Evolutionary conservation across 306 rosid species (phyloP).

Genomic region (Vigna radiata): DNA sequence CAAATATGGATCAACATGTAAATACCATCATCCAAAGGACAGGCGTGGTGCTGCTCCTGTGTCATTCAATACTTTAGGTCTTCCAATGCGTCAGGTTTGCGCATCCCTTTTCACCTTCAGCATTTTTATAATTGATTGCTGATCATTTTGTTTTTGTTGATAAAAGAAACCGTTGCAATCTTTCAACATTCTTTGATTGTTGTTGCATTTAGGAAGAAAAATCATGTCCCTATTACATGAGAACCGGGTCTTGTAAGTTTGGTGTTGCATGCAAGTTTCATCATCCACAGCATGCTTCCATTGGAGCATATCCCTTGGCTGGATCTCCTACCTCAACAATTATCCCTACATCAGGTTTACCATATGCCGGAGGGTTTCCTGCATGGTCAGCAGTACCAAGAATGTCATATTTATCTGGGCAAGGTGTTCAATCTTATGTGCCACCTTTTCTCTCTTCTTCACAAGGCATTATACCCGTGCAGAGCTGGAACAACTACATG

Average conservation of each 20-base stretch:
- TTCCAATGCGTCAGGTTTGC: conserved; percentile 91
- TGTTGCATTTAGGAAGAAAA: conserved; percentile 74
- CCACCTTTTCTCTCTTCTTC: conserved; percentile 77
- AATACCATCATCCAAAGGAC: conserved; percentile 96
- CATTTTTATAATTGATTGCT: conserved; percentile 16
- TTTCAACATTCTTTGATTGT: conserved; percentile 9
- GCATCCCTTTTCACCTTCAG: conserved; percentile 1
- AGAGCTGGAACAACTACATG: conserved; percentile 85
- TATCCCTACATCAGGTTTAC: conserved; percentile 66
- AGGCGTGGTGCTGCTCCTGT: conserved; percentile 96
- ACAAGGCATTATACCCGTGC: conserved; percentile 71
- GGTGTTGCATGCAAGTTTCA: conserved; percentile 96
- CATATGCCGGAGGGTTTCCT: conserved; percentile 72
- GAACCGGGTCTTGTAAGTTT: conserved; percentile 87
- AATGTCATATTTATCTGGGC: conserved; percentile 74
- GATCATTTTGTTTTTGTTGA: not conserved
- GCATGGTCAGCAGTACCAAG: conserved; percentile 71
- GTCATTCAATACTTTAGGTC: conserved; percentile 73
- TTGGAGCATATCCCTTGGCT: conserved; percentile 58
- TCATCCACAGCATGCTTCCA: conserved; percentile 78
- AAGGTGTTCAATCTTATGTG: conserved; percentile 68
- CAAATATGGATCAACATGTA: conserved; percentile 94
- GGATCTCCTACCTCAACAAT: conserved; percentile 61
- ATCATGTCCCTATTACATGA: conserved; percentile 85
- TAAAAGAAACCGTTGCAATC: not conserved